phyloP scores from a whole-genome alignment of 1,284 basidiomycete genomes.

The Heterobasidion occidentale region DNA sequence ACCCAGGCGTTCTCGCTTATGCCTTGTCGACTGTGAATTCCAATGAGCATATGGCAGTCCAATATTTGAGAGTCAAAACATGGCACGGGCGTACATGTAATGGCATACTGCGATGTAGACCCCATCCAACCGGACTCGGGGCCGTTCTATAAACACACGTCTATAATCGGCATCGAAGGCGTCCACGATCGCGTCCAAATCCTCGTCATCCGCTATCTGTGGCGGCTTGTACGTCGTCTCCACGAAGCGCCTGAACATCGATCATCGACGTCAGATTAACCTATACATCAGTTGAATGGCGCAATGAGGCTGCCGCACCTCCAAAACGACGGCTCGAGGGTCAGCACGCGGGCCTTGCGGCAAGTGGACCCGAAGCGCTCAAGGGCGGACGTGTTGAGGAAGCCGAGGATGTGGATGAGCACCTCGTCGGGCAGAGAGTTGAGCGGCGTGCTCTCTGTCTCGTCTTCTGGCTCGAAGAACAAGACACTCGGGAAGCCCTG shows the following conservation, averaged over 20 bases:
- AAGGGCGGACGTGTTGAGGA: constrained; percentile 56
- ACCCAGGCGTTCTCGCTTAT: constrained; percentile 80
- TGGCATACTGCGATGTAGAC: constrained; percentile 89
- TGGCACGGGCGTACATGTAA: constrained; percentile 51
- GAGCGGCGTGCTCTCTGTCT: constrained; percentile 48
- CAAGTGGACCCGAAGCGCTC: constrained; percentile 71
- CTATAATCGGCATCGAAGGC: constrained; percentile 59
- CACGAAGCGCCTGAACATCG: constrained; percentile 40
- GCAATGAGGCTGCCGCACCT: constrained; percentile 40
- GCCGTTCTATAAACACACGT: constrained; percentile 73
- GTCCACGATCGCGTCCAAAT: constrained; percentile 36
- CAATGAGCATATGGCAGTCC: background rate
- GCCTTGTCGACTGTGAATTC: constrained; percentile 54
- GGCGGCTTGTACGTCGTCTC: constrained; percentile 62
- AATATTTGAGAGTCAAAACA: constrained; percentile 1
- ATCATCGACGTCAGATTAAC: constrained; percentile 4
- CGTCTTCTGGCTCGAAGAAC: constrained; percentile 62
- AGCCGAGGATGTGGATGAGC: constrained; percentile 56
- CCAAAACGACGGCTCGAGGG: constrained; percentile 67
- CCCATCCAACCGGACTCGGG: constrained; percentile 77
- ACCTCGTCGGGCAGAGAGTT: constrained; percentile 69
- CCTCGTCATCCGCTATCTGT: constrained; percentile 46
- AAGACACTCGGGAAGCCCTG: constrained; percentile 41
- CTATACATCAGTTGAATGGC: constrained; percentile 2
- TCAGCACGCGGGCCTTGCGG: constrained; percentile 66